Conservation (phyloP, 2,329 filamentous ascomycete species). For the Lachnellula cervina region DNA sequence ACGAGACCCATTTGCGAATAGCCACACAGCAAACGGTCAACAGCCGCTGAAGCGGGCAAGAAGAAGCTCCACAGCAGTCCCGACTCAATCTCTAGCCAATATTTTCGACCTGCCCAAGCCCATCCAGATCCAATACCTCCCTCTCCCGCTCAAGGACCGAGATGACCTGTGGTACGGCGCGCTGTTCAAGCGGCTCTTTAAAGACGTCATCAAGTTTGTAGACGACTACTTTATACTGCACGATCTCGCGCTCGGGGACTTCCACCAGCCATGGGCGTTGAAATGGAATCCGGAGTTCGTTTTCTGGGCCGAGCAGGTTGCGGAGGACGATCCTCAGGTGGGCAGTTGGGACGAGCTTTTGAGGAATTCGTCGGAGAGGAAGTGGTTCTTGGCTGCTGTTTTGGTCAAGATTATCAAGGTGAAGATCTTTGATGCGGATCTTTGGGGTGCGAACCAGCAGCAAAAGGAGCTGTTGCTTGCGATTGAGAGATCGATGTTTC, state of each 20-base stretch:
- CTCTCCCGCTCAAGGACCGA: constrained; percentile 16
- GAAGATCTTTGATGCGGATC: constrained; percentile 22
- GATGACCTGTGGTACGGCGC: constrained; percentile 19
- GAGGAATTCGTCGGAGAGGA: constrained; percentile 15
- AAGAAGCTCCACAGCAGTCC: background rate
- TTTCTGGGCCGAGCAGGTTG: constrained; percentile 17
- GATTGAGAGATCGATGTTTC: constrained; percentile 22
- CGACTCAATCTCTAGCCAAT: constrained; percentile 1
- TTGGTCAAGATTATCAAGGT: constrained; percentile 19
- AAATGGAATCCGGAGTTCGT: constrained; percentile 18
- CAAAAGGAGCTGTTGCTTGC: constrained; percentile 18
- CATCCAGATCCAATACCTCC: constrained; percentile 9
- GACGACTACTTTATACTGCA: constrained; percentile 14
- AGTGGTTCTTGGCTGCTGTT: constrained; percentile 23
- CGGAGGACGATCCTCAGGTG: constrained; percentile 18
- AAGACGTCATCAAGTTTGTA: constrained; percentile 5
- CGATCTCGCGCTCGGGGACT: constrained; percentile 5
- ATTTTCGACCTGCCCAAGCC: constrained; percentile 11
- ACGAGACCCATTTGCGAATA: background rate
- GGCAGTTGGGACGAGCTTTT: constrained; percentile 26
- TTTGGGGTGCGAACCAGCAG: constrained; percentile 23
- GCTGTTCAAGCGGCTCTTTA: constrained; percentile 13
- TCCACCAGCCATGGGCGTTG: constrained; percentile 14
- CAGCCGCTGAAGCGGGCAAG: background rate
- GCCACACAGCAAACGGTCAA: background rate